Evolutionary conservation across 768 basidiomycete species (phyloP).

Genomic region (Trametes cinnabarina): DNA sequence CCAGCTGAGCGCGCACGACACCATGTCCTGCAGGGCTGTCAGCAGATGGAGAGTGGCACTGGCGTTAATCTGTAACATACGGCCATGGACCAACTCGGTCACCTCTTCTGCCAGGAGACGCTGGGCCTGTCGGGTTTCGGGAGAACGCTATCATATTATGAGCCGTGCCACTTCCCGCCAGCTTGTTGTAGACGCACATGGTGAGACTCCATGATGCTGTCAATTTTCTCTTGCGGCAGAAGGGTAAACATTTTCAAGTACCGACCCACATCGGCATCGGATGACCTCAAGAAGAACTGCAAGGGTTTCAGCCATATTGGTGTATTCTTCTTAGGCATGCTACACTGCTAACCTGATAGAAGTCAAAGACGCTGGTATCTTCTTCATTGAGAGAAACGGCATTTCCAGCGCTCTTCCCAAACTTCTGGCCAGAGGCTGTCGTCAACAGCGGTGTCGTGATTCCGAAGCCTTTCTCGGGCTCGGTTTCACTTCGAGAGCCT

Average conservation of each 20-base stretch:
- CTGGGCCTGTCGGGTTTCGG: conserved; percentile 27
- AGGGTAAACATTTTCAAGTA: conserved; percentile 86
- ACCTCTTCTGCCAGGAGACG: conserved; percentile 29
- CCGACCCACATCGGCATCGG: conserved; percentile 76
- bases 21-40: conserved; percentile 16
- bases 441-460: conserved; percentile 94
- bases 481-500: conserved; percentile 4
- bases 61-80: conserved; percentile 16
- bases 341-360: conserved; percentile 72
- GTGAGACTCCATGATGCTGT: conserved; percentile 57
- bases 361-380: conserved; percentile 85
- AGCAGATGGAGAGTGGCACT: not conserved
- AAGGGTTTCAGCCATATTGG: not conserved
- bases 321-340: not conserved
- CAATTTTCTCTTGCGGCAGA: conserved; percentile 56
- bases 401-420: conserved; percentile 96
- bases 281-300: conserved; percentile 86
- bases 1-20: conserved; percentile 24
- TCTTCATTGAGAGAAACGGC: conserved; percentile 84
- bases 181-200: conserved; percentile 36
- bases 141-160: conserved; percentile 15
- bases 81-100: conserved; percentile 30
- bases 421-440: conserved; percentile 87
- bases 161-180: not conserved
- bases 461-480: conserved; percentile 57